A percentile compares a stretch with the other conserved stretches of the same genome.
phyloP scores from a whole-genome alignment of 2,329 filamentous ascomycete species.

The Ophiostoma piceae region DNA sequence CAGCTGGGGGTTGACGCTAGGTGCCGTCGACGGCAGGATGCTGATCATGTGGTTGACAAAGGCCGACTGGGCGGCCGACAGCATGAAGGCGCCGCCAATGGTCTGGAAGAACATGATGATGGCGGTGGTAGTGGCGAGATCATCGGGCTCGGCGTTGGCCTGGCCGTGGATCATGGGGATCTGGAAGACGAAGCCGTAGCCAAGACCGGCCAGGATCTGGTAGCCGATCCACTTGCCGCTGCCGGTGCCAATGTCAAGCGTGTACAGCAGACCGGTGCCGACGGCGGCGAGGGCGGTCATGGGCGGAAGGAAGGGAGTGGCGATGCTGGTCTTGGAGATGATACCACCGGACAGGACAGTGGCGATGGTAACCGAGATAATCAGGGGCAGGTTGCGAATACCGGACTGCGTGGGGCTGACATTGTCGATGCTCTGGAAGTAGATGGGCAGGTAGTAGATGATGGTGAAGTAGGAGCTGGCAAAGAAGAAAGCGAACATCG shows the following conservation, averaged over 20 bases:
- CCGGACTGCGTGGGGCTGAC: conserved; percentile 37
- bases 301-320: conserved; percentile 36
- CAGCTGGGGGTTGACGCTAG: conserved; percentile 18
- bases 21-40: conserved; percentile 28
- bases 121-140: conserved; percentile 39
- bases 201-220: conserved; percentile 45
- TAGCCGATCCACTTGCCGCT: conserved; percentile 43
- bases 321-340: conserved; percentile 34
- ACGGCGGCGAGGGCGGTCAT: conserved; percentile 34
- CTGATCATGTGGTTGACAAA: conserved; percentile 37
- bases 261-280: conserved; percentile 38
- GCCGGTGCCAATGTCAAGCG: conserved; percentile 34
- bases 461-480: conserved; percentile 42
- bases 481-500: conserved; percentile 41
- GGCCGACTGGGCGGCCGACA: conserved; percentile 40
- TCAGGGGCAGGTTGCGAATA: conserved; percentile 40
- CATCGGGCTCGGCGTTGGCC: conserved; percentile 31
- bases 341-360: conserved; percentile 35
- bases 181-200: conserved; percentile 43
- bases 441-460: conserved; percentile 46
- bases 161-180: conserved; percentile 41
- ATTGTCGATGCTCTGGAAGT: conserved; percentile 47
- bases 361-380: conserved; percentile 37
- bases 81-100: conserved; percentile 45
- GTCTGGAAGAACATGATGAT: conserved; percentile 41